Percentiles rank a stretch among this genome's conserved stretches.
These are phyloP conservation scores for Phytophthora boehmeriae DNA, from an alignment of 352 stramenopile species.

Conservation along the genomic window DNA sequence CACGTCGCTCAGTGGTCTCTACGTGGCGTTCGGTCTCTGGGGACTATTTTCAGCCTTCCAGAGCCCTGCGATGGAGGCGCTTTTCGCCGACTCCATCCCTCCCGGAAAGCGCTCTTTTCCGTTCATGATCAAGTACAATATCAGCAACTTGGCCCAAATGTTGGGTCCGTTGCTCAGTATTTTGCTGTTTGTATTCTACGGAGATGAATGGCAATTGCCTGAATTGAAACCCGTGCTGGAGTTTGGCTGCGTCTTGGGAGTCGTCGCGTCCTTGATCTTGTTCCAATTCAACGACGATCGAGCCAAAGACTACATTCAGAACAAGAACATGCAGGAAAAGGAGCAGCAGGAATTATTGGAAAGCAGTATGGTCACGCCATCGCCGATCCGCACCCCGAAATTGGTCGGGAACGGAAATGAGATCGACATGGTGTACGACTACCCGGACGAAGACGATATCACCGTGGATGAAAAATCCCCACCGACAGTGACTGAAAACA, in stretches of 20 bases:
- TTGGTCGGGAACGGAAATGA: slow-evolving; percentile 57
- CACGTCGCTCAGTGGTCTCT: slow-evolving; percentile 50
- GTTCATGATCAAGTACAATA: slow-evolving; percentile 87
- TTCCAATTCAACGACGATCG: slow-evolving; percentile 75
- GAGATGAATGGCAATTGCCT: slow-evolving; percentile 62
- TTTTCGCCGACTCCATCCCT: slow-evolving; percentile 80
- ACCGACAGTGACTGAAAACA: slow-evolving; percentile 40
- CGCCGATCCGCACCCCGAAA: slow-evolving; percentile 65
- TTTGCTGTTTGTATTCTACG: slow-evolving; percentile 67
- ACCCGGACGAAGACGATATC: slow-evolving; percentile 57
- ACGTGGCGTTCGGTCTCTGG: slow-evolving; percentile 73
- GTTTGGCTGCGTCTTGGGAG: slow-evolving; percentile 60
- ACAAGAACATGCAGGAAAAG: slow-evolving; percentile 30
- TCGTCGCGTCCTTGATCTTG: slow-evolving; percentile 43
- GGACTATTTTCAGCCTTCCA: slow-evolving; percentile 73
- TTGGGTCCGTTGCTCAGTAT: slow-evolving; percentile 60
- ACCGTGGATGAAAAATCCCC: slow-evolving; percentile 34
- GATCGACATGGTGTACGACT: slow-evolving; percentile 74
- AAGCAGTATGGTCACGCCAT: slow-evolving; percentile 23
- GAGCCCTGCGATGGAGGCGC: slow-evolving; percentile 68
- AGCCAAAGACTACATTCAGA: slow-evolving; percentile 43
- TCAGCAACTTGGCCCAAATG: slow-evolving; percentile 72
- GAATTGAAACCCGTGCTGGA: slow-evolving; percentile 64
- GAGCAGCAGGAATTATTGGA: slow-evolving; percentile 27
- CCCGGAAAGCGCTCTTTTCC: slow-evolving; percentile 67